A percentile compares a stretch with the other conserved stretches of the same genome.
Conservation (phyloP, 345 rosid species). For the Cardamine occulta region DNA sequence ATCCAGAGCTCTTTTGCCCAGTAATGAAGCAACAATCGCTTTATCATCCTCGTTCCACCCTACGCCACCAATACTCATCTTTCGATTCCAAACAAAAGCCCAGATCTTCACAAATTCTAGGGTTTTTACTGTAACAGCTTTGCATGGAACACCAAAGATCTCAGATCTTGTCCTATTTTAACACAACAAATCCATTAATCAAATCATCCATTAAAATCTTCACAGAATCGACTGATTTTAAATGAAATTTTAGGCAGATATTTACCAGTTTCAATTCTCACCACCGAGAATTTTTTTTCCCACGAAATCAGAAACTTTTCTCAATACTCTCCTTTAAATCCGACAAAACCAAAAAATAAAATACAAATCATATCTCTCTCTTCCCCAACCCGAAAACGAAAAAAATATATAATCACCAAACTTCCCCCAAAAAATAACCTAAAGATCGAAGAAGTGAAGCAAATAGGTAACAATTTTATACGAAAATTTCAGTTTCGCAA, state of each 20-base stretch:
- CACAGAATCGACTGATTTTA: not conserved
- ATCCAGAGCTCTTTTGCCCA: constrained; percentile 74
- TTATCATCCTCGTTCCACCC: constrained; percentile 77
- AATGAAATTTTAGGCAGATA: not conserved
- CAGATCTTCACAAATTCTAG: constrained; percentile 25
- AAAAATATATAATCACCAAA: constrained; percentile 3
- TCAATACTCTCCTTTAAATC: not conserved
- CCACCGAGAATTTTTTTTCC: not conserved
- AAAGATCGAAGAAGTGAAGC: constrained; percentile 10
- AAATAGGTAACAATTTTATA: not conserved
- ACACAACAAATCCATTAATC: not conserved
- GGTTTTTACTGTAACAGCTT: constrained; percentile 2
- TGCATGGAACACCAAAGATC: constrained; percentile 46
- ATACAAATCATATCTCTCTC: not conserved
- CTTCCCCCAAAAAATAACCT: not conserved
- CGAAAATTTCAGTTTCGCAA: constrained; percentile 2
- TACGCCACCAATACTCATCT: constrained; percentile 33
- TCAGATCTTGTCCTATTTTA: constrained; percentile 41
- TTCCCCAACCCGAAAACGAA: constrained; percentile 19
- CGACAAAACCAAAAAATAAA: too few species aligned
- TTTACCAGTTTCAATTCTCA: constrained; percentile 15
- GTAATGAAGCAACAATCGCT: constrained; percentile 64
- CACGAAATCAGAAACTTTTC: not conserved
- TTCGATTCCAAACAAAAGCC: constrained; percentile 40
- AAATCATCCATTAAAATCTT: not conserved